phyloP scores from a whole-genome alignment of 2,329 filamentous ascomycete species.

The Hypocreales sp. region DNA sequence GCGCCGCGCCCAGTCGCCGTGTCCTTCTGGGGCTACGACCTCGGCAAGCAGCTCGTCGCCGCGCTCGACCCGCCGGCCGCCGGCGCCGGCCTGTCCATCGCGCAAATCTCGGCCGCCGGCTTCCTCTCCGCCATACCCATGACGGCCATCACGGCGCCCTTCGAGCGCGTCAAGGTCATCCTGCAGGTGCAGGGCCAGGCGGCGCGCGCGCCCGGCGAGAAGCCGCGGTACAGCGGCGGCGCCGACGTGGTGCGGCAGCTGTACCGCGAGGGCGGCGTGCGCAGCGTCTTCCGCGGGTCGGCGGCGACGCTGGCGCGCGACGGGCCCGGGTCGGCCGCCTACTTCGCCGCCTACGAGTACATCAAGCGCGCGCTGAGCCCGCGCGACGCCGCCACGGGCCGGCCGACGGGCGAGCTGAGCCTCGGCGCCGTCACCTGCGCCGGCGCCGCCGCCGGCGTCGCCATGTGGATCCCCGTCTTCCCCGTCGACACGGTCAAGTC shows the following conservation, averaged over 20 bases:
- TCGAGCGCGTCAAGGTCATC: conserved; percentile 97
- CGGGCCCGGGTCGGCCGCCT: conserved; percentile 82
- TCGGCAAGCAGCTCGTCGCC: conserved; percentile 80
- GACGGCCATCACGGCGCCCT: conserved; percentile 96
- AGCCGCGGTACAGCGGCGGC: conserved; percentile 79
- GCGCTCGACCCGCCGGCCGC: conserved; percentile 46
- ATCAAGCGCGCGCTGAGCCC: conserved; percentile 82
- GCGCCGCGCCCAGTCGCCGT: conserved; percentile 40
- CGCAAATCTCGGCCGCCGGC: conserved; percentile 77
- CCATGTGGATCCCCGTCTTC: conserved; percentile 99
- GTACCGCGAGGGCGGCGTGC: conserved; percentile 78
- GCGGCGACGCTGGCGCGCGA: conserved; percentile 87
- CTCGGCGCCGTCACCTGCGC: conserved; percentile 72
- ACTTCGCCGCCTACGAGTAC: conserved; percentile 95
- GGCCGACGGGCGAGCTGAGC: conserved; percentile 61
- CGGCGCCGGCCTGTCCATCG: conserved; percentile 63
- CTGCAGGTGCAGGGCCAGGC: conserved; percentile 95
- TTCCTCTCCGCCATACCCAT: conserved; percentile 97
- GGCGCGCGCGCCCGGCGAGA: conserved; percentile 74
- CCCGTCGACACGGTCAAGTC: conserved; percentile 95
- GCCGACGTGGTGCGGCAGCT: conserved; percentile 85
- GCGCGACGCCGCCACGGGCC: conserved; percentile 56
- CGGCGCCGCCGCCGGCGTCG: conserved; percentile 80
- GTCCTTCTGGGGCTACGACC: conserved; percentile 76
- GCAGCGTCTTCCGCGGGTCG: conserved; percentile 83